These are phyloP conservation scores for Mortierella hygrophila DNA, from an alignment of 192 early-diverging fungal genomes.

Conservation along the genomic window DNA sequence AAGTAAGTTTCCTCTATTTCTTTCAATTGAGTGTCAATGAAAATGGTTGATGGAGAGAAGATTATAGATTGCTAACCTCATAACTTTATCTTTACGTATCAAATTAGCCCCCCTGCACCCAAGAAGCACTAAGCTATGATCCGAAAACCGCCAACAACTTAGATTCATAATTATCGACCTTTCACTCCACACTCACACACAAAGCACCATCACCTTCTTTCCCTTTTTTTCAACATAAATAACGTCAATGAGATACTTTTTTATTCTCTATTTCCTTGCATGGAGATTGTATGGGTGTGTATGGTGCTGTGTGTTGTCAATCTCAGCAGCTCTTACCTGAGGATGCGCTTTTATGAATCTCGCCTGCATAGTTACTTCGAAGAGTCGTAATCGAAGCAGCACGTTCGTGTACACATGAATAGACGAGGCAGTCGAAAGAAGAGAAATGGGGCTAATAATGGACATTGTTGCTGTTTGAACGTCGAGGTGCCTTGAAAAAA, in stretches of 20 bases:
- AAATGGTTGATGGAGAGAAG: background rate
- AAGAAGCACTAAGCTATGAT: constrained; percentile 48
- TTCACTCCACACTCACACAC: constrained; percentile 8
- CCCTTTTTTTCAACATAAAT: constrained; percentile 5
- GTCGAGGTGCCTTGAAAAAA: background rate
- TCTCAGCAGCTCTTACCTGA: background rate
- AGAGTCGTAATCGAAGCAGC: background rate
- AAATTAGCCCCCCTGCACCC: constrained; percentile 42
- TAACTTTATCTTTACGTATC: background rate
- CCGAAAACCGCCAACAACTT: constrained; percentile 1
- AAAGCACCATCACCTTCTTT: background rate
- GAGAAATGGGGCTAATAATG: background rate
- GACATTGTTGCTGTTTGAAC: background rate
- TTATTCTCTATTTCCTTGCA: background rate
- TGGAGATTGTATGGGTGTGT: background rate
- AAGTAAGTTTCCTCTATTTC: constrained; percentile 25
- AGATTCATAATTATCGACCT: constrained; percentile 39
- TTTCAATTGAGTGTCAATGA: background rate
- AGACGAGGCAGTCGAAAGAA: background rate
- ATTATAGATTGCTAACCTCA: background rate
- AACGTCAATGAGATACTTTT: background rate
- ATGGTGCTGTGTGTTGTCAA: background rate
- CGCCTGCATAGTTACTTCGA: background rate
- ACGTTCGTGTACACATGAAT: background rate
- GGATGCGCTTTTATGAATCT: background rate